Evolutionary conservation across 2,329 filamentous ascomycete genomes (phyloP).

Genomic region (Penicillium verrucosum): DNA sequence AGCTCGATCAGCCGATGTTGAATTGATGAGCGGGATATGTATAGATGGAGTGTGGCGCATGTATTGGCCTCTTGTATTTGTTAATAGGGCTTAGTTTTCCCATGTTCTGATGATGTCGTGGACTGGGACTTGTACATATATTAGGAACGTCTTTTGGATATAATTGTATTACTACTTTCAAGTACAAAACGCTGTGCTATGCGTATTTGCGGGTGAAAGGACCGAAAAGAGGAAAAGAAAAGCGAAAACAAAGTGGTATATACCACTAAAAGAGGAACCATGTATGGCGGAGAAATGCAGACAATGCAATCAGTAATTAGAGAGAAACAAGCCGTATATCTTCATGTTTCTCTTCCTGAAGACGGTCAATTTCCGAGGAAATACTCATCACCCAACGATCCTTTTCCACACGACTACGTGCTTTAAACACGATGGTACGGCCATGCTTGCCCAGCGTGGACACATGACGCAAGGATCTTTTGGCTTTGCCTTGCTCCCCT

Average conservation of each 20-base stretch:
- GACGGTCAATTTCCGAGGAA: slow-evolving; percentile 62
- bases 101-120: background rate
- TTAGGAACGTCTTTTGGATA: slow-evolving; percentile 2
- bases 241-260: background rate
- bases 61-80: background rate
- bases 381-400: slow-evolving; percentile 67
- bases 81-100: slow-evolving; percentile 6
- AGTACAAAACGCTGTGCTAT: background rate
- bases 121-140: slow-evolving; percentile 12
- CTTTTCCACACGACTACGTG: slow-evolving; percentile 61
- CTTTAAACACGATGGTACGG: slow-evolving; percentile 63
- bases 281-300: slow-evolving; percentile 7
- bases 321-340: slow-evolving; percentile 48
- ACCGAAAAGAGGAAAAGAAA: background rate
- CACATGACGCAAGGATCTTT: slow-evolving; percentile 55
- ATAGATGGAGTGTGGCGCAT: background rate
- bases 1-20: slow-evolving; percentile 32
- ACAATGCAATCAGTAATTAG: slow-evolving; percentile 4
- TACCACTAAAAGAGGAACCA: background rate
- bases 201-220: background rate
- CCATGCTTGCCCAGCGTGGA: slow-evolving; percentile 60
- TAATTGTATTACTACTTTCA: slow-evolving; percentile 20
- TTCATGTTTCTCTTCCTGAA: slow-evolving; percentile 46
- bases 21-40: slow-evolving; percentile 8
- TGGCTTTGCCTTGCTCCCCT: slow-evolving; percentile 39